Conservation (phyloP, 2,329 filamentous ascomycete genomes). For the Colletotrichum shisoi region DNA sequence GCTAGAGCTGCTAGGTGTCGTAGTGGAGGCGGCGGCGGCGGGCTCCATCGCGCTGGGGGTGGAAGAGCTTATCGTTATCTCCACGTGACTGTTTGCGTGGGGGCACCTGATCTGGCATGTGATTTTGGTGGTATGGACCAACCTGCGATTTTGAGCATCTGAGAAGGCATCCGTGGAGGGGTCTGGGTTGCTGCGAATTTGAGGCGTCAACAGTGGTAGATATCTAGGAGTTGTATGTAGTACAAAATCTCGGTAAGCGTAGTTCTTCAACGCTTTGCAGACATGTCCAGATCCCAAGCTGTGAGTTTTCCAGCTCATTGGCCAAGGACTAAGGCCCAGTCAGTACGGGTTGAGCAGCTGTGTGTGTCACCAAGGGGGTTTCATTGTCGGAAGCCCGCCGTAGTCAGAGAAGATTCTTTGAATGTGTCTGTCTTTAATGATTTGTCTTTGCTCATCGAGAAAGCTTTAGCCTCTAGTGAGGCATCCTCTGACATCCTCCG, state of each 20-base stretch:
- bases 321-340: too few species aligned
- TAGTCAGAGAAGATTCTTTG: too few species aligned
- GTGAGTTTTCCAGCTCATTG: too few species aligned
- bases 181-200: not conserved
- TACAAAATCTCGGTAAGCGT: too few species aligned
- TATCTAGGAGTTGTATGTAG: not conserved
- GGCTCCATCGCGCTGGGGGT: conserved; percentile 20
- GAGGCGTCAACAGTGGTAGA: not conserved
- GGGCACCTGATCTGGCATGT: conserved; percentile 33
- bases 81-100: conserved; percentile 26
- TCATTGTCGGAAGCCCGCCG: not conserved
- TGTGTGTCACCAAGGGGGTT: not conserved
- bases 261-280: too few species aligned
- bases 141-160: conserved; percentile 4
- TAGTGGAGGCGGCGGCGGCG: conserved; percentile 26
- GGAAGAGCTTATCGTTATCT: conserved; percentile 33
- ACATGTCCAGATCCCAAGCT: too few species aligned
- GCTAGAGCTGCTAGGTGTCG: conserved; percentile 33
- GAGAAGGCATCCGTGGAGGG: not conserved
- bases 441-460: too few species aligned
- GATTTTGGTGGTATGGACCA: not conserved
- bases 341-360: too few species aligned
- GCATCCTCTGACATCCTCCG: not conserved
- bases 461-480: not conserved
- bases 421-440: too few species aligned